Evolutionary conservation across 495 filamentous ascomycete species (phyloP).

Genomic region (Aspergillus ellipticus): DNA sequence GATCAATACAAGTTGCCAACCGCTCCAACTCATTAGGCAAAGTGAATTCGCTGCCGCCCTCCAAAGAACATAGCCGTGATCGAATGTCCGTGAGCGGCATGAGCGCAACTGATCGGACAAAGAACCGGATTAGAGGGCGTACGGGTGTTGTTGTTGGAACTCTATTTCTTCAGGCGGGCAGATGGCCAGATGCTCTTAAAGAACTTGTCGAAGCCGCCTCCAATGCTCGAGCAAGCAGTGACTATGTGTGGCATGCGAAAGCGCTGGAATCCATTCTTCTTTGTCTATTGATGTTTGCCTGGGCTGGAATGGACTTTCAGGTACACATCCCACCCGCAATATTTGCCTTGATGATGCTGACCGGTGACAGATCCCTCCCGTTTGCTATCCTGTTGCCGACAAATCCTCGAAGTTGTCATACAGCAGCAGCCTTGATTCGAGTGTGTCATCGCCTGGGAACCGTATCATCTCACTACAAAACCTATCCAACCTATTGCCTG

Average conservation of each 20-base stretch:
- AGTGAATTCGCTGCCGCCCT: slow-evolving; percentile 31
- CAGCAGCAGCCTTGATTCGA: slow-evolving; percentile 42
- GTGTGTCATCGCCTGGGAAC: slow-evolving; percentile 38
- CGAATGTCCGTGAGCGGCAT: slow-evolving; percentile 81
- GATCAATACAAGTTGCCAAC: slow-evolving; percentile 42
- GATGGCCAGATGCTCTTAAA: slow-evolving; percentile 84
- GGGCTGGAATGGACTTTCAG: slow-evolving; percentile 83
- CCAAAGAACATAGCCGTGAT: slow-evolving; percentile 61
- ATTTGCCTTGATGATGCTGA: not conserved
- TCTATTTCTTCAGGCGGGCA: slow-evolving; percentile 80
- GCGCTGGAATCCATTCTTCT: slow-evolving; percentile 83
- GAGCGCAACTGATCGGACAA: slow-evolving; percentile 74
- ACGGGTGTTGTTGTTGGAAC: slow-evolving; percentile 78
- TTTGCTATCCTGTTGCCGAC: slow-evolving; percentile 57
- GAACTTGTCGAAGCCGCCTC: slow-evolving; percentile 78
- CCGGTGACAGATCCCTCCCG: slow-evolving; percentile 52
- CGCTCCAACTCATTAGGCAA: slow-evolving; percentile 34
- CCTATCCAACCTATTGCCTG: slow-evolving; percentile 60
- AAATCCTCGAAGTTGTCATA: slow-evolving; percentile 46
- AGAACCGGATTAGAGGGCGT: slow-evolving; percentile 79
- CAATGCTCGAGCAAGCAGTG: slow-evolving; percentile 73
- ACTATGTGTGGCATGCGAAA: slow-evolving; percentile 96
- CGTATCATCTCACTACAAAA: slow-evolving; percentile 58
- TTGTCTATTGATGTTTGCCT: slow-evolving; percentile 77
- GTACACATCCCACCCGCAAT: slow-evolving; percentile 32